phyloP scores from a whole-genome alignment of 2,329 filamentous ascomycete genomes.

The Phialocephala subalpina region DNA sequence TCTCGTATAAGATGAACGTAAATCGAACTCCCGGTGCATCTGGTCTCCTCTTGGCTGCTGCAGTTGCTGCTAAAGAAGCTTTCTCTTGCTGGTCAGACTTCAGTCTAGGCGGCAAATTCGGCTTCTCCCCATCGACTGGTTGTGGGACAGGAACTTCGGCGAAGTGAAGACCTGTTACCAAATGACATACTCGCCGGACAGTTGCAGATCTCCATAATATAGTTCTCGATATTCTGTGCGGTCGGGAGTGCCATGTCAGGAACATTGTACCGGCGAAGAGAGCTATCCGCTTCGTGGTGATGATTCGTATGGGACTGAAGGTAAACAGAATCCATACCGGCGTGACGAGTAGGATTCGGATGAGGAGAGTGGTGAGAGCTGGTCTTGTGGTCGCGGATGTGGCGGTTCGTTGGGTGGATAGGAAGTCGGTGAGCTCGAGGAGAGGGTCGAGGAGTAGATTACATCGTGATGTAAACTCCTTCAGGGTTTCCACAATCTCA shows the following conservation, averaged over 20 bases:
- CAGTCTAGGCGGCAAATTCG: slow-evolving; percentile 42
- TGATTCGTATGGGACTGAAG: slow-evolving; percentile 81
- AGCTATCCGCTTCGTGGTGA: slow-evolving; percentile 85
- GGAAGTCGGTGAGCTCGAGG: slow-evolving; percentile 87
- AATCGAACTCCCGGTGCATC: slow-evolving; percentile 86
- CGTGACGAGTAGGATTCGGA: slow-evolving; percentile 86
- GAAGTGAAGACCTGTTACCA: slow-evolving; percentile 84
- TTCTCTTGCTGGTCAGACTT: slow-evolving; percentile 34
- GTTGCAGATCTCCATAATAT: slow-evolving; percentile 89
- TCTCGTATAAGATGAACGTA: slow-evolving; percentile 96
- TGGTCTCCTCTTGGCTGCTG: slow-evolving; percentile 46
- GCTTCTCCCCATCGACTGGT: slow-evolving; percentile 37
- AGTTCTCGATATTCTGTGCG: slow-evolving; percentile 83
- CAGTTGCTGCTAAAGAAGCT: slow-evolving; percentile 45
- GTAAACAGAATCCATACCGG: slow-evolving; percentile 88
- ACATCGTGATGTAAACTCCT: slow-evolving; percentile 88
- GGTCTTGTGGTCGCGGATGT: slow-evolving; percentile 92
- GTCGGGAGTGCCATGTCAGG: slow-evolving; percentile 90
- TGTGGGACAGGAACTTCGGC: slow-evolving; percentile 52
- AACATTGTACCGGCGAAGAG: slow-evolving; percentile 87
- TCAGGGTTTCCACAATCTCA: slow-evolving; percentile 94
- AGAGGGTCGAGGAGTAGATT: slow-evolving; percentile 92
- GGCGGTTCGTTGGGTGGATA: slow-evolving; percentile 88
- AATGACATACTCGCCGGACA: slow-evolving; percentile 72
- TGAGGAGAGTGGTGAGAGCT: slow-evolving; percentile 86